Base-by-base conservation (phyloP, 495 filamentous ascomycete species). In the Aspergillus heteromorphus region DNA sequence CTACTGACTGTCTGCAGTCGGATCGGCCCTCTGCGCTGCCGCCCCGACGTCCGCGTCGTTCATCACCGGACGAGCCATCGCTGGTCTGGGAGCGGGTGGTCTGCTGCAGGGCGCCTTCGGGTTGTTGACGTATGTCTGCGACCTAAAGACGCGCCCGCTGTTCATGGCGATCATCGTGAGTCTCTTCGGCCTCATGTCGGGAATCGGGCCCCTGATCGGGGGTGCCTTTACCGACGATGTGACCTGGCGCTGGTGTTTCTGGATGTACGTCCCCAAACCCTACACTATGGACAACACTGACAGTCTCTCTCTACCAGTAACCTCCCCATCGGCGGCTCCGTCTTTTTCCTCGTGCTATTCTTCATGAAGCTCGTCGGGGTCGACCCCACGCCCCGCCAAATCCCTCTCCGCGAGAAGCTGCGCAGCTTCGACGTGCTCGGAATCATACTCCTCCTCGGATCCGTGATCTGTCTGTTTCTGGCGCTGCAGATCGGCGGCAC, bases 21-120 rank as follows among this genome's bases (percentile, higher is more conserved):
- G n/a, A n/a, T n/a, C n/a, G n/a, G n/a, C n/a, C n/a, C n/a, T n/a
- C n/a, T 91, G 86, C 63, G 88, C 78, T 42, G 79, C 80, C 3
- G 85, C 88, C 6, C 82, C 85, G 0, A 82, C 69, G 41, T 87
- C 82, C 11, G 69, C 75, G 0, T 77, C 79, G 9, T 72, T 92
- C 21, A 91, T 92, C 62, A 62, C 88, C 53, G 88, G 88, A 6
- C 79, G 89, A 17, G 87, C 88, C 14, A 71, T 92, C 38, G 83
- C 87, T 16, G 88, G 88, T 11, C 58, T 88, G 25, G 88, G 87
- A 7, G 75, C 75, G 21, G 85, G 87, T 3, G 91, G 87, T 42
- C 83, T 93, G 53, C 89, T 88, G 65, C 83, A 83, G 1, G 91
- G 90, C 5, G 81, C 83, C 0, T 71, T 92, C n/a, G n/a, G 41